These are phyloP conservation scores for Fragaria iinumae DNA, from an alignment of 306 rosid genomes.

Conservation along the genomic window DNA sequence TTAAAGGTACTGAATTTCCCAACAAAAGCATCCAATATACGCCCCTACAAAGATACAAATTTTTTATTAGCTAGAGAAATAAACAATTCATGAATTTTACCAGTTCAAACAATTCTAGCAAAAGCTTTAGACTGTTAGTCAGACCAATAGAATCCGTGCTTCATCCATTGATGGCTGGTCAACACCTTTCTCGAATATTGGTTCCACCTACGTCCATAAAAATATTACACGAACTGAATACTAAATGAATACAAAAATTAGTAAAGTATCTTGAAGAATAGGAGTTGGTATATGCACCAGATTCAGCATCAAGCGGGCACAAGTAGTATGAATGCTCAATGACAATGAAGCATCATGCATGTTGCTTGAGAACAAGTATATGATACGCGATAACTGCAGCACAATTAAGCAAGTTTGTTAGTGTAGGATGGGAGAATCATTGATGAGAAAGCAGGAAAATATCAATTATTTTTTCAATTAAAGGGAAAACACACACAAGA, in stretches of 20 bases:
- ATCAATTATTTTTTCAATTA: background rate
- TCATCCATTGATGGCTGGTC: constrained; percentile 95
- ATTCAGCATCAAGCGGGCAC: constrained; percentile 98
- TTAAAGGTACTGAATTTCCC: constrained; percentile 97
- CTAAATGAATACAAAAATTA: constrained; percentile 17
- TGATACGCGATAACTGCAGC: constrained; percentile 91
- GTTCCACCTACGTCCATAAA: constrained; percentile 79
- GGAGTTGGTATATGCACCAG: constrained; percentile 58
- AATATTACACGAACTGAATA: constrained; percentile 21
- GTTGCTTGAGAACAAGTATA: constrained; percentile 94
- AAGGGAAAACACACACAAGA: background rate
- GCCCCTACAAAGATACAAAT: constrained; percentile 61
- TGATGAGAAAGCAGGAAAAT: background rate
- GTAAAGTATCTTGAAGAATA: constrained; percentile 18
- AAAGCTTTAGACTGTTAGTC: constrained; percentile 27
- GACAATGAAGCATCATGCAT: constrained; percentile 98
- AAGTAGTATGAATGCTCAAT: constrained; percentile 95
- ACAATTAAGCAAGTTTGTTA: constrained; percentile 25
- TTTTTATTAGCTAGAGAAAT: constrained; percentile 25
- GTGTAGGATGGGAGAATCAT: constrained; percentile 3
- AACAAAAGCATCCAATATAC: constrained; percentile 95
- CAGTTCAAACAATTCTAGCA: constrained; percentile 26
- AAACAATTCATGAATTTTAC: constrained; percentile 10
- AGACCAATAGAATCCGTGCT: constrained; percentile 91
- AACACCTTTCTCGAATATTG: constrained; percentile 94